Percentiles rank a stretch among this genome's conserved stretches.
phyloP scores from a whole-genome alignment of 305 asterid species.

The Fraxinus paxiana region DNA sequence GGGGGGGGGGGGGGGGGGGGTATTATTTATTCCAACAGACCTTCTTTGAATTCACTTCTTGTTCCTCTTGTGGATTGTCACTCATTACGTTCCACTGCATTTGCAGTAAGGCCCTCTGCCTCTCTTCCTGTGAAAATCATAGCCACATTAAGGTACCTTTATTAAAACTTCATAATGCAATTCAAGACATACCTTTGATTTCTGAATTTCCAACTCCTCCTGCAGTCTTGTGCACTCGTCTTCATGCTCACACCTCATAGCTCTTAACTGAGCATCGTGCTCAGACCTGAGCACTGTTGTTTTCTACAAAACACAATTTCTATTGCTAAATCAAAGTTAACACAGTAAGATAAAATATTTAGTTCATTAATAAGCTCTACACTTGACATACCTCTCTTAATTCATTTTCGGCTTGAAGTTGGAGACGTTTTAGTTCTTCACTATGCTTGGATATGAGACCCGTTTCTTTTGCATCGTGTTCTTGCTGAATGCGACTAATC shows the following conservation, averaged over 20 bases:
- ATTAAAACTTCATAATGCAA: slow-evolving; percentile 19
- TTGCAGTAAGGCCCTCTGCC: slow-evolving; percentile 80
- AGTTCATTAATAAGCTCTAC: slow-evolving; percentile 17
- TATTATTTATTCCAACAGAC: slow-evolving; percentile 30
- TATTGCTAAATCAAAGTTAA: background rate
- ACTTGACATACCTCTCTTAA: slow-evolving; percentile 60
- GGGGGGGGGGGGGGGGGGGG: background rate
- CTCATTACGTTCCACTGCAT: slow-evolving; percentile 96
- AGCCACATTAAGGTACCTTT: slow-evolving; percentile 19
- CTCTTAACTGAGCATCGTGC: slow-evolving; percentile 79
- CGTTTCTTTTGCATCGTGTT: slow-evolving; percentile 53
- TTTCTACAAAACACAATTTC: slow-evolving; percentile 44
- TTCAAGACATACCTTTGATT: slow-evolving; percentile 57
- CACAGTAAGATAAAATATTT: background rate
- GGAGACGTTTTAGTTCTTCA: slow-evolving; percentile 60
- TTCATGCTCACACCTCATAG: slow-evolving; percentile 78
- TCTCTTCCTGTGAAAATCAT: slow-evolving; percentile 69
- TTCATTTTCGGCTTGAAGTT: slow-evolving; percentile 71
- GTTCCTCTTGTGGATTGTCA: slow-evolving; percentile 73
- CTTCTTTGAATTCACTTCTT: slow-evolving; percentile 94
- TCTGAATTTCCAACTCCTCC: slow-evolving; percentile 83
- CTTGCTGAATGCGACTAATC: slow-evolving; percentile 63
- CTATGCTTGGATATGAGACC: slow-evolving; percentile 52
- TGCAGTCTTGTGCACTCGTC: slow-evolving; percentile 74
- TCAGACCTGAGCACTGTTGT: slow-evolving; percentile 63